These are phyloP conservation scores for Ceratocystis diversiconidia DNA, from an alignment of 2,329 filamentous ascomycete genomes.

Conservation along the genomic window DNA sequence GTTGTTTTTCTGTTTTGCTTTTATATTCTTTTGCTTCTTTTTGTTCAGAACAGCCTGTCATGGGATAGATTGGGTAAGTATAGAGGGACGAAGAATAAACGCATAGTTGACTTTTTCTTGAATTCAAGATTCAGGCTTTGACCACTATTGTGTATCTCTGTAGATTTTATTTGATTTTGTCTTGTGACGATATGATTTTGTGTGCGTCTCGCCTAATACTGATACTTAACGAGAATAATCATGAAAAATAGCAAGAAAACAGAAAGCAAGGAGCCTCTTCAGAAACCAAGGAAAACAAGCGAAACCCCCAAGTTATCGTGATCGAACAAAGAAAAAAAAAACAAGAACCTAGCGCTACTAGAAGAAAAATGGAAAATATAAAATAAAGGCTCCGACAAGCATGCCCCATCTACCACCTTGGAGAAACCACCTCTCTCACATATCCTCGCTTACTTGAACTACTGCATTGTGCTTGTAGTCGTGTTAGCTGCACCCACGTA, in stretches of 20 bases:
- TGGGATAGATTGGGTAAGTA: conserved; percentile 1
- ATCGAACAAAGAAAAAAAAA: neutral
- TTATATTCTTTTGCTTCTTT: neutral
- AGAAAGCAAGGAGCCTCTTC: neutral
- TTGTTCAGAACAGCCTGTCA: conserved; percentile 4
- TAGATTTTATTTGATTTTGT: neutral
- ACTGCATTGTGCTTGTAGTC: neutral
- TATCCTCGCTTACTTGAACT: neutral
- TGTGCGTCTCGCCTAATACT: neutral
- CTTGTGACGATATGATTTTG: neutral
- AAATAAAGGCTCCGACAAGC: neutral
- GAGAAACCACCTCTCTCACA: no score
- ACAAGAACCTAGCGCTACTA: neutral
- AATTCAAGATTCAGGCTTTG: neutral
- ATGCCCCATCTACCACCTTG: no score
- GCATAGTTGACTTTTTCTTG: conserved; percentile 4
- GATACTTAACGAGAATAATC: neutral
- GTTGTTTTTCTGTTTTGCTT: neutral
- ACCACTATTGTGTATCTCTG: neutral
- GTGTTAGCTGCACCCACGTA: neutral
- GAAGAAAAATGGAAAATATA: neutral
- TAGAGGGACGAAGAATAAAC: conserved; percentile 7
- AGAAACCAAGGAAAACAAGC: neutral
- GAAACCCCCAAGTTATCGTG: neutral
- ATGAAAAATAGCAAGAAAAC: neutral